Evolutionary conservation across 2,329 filamentous ascomycete genomes (phyloP), one percentile per base, ranked within the genome.

Genomic region (Aspergillus aculeatinus): DNA sequence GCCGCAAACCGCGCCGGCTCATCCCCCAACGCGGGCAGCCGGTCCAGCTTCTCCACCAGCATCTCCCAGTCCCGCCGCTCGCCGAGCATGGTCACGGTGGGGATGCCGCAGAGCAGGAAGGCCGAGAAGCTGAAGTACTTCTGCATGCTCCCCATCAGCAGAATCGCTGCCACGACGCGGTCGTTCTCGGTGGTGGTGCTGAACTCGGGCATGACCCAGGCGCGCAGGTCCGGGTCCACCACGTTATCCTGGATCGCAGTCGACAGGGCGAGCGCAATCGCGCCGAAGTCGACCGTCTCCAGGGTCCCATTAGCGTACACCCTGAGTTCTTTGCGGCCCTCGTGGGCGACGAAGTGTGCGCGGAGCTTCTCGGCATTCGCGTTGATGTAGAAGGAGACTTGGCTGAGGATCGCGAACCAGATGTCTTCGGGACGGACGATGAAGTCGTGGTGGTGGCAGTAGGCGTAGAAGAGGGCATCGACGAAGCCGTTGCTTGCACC

Each of bases 121-220:
- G 65, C 63, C 1, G 4, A 58, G 62, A 77, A 81, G 0, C 51
- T 57, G 60, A 84, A 85, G 63, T 83, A 85, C 21, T 78, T 74
- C 64, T 83, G 77, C 72, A 84, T 69, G 0, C 77, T 70, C 2
- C 78, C 80, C 81, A 85, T 84, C 72, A 85, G 80, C 2, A 83
- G 51, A 3, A 85, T 72, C 0, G 78, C 70, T 0, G 80, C 79
- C 2, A 79, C 74, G 0, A 78, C 69, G 5, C 66, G 66, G 65
- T 86, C 83, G 0, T 65, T 65, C 1, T 73, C 60, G 0, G 76
- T 80, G 0, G 83, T 85, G 0, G 83, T 87, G 4, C 72, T 78
- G 63, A 85, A 86, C 2, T 69, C 61, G 0, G 83, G 84, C 64
- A 84, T 74, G 16, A 86, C 74, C 82, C 82, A 85, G 1, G 71